phyloP scores from a whole-genome alignment of 257 asterid species.

The Nemophila menziesii region DNA sequence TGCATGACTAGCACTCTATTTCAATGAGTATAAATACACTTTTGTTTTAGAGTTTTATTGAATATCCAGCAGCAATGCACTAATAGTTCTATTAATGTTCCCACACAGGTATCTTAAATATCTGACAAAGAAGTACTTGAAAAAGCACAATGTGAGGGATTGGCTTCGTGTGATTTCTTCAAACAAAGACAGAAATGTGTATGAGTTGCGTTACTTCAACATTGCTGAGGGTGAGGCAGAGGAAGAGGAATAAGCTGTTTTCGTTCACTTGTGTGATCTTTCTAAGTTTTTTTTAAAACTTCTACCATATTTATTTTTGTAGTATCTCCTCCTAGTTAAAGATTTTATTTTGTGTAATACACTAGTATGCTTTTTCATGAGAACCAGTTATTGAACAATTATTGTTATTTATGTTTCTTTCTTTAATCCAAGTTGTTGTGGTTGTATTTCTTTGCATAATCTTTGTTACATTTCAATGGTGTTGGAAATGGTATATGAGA shows the following conservation, averaged over 20 bases:
- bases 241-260: slow-evolving; percentile 24
- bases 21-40: too few species aligned
- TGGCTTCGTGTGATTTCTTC: slow-evolving; percentile 43
- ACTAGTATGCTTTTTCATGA: not conserved
- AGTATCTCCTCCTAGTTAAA: not conserved
- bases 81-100: too few species aligned
- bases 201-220: slow-evolving; percentile 44
- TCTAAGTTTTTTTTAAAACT: not conserved
- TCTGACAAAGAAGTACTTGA: slow-evolving; percentile 37
- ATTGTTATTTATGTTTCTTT: not conserved
- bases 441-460: too few species aligned
- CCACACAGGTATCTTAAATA: slow-evolving; percentile 35
- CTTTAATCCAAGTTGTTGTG: too few species aligned
- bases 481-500: too few species aligned
- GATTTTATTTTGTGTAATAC: not conserved
- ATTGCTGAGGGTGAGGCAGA: slow-evolving; percentile 42
- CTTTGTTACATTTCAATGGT: too few species aligned
- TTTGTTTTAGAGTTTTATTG: too few species aligned
- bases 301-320: too few species aligned
- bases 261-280: not conserved
- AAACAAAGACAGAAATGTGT: slow-evolving; percentile 37
- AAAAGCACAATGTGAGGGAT: slow-evolving; percentile 41
- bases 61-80: too few species aligned
- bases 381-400: not conserved
- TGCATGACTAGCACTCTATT: too few species aligned